A percentile compares a stretch with the other conserved stretches of the same genome.
Conservation (phyloP, 2,329 filamentous ascomycete species). For the Botrytis byssoidea region DNA sequence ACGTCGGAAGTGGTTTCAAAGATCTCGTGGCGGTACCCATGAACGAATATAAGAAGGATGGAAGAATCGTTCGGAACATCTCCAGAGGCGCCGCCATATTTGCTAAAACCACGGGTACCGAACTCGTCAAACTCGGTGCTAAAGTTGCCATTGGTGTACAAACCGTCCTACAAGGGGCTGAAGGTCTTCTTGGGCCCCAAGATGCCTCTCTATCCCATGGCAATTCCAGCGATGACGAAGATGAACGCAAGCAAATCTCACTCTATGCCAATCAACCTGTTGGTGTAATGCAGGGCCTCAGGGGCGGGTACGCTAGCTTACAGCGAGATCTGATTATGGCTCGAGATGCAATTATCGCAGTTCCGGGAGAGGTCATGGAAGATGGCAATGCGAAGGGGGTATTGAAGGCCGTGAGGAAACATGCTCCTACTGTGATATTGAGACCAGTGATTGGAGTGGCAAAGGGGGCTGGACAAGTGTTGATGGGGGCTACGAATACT, state of each 20-base stretch:
- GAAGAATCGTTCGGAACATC: constrained; percentile 85
- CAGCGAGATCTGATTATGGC: constrained; percentile 85
- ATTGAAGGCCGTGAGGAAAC: constrained; percentile 72
- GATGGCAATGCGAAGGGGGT: constrained; percentile 78
- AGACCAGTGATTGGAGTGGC: constrained; percentile 86
- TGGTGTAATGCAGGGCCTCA: constrained; percentile 80
- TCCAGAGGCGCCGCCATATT: constrained; percentile 89
- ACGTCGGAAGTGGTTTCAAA: constrained; percentile 82
- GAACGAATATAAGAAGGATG: constrained; percentile 90
- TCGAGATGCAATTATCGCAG: constrained; percentile 88
- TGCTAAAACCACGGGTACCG: constrained; percentile 88
- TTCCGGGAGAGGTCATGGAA: constrained; percentile 88
- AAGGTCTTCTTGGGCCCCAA: constrained; percentile 65
- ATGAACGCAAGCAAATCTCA: constrained; percentile 76
- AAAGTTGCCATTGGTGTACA: constrained; percentile 95
- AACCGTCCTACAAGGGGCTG: constrained; percentile 84
- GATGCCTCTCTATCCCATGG: constrained; percentile 39
- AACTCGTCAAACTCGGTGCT: constrained; percentile 90
- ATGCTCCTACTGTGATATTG: constrained; percentile 90
- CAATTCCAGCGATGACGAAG: constrained; percentile 61
- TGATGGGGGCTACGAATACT: constrained; percentile 89
- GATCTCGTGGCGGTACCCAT: constrained; percentile 89
- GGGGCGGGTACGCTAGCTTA: constrained; percentile 78
- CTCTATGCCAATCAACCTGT: constrained; percentile 93
- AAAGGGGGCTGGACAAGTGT: constrained; percentile 82